A percentile compares a stretch with the other conserved stretches of the same genome.
These are phyloP conservation scores for Penicillium glabrum DNA, from an alignment of 2,329 filamentous ascomycete species.

Conservation along the genomic window DNA sequence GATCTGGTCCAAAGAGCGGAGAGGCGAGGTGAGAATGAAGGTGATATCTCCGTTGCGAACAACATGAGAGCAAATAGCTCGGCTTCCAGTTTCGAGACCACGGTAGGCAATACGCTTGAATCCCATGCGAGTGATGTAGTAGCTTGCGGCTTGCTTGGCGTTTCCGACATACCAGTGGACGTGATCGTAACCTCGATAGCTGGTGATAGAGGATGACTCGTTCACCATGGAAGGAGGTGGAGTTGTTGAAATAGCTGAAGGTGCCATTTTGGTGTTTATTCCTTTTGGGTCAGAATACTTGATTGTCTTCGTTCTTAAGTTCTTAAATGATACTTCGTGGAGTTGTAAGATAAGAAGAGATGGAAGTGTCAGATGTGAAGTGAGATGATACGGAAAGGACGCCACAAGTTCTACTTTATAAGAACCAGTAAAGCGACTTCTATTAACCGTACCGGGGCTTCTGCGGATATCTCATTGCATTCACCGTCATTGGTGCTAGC, in stretches of 20 bases:
- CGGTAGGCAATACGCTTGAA: conserved; percentile 80
- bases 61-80: conserved; percentile 80
- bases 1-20: conserved; percentile 63
- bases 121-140: conserved; percentile 84
- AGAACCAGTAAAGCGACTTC: not conserved
- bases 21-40: conserved; percentile 44
- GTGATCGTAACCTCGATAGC: conserved; percentile 81
- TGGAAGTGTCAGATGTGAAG: not conserved
- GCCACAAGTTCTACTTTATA: conserved; percentile 5
- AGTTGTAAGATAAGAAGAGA: not conserved
- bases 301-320: not conserved
- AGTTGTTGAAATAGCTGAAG: conserved; percentile 30
- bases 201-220: conserved; percentile 28
- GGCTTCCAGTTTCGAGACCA: conserved; percentile 83
- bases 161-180: conserved; percentile 97
- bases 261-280: conserved; percentile 26
- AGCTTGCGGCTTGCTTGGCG: conserved; percentile 89
- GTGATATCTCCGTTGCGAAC: conserved; percentile 44
- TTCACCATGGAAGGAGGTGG: conserved; percentile 19
- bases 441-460: conserved; percentile 9
- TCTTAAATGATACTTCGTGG: not conserved
- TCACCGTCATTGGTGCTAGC: conserved; percentile 4
- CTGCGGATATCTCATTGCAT: not conserved
- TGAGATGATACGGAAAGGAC: not conserved
- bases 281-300: not conserved